Base-by-base conservation (phyloP, 306 rosid species). In the Fragaria ananassa region DNA sequence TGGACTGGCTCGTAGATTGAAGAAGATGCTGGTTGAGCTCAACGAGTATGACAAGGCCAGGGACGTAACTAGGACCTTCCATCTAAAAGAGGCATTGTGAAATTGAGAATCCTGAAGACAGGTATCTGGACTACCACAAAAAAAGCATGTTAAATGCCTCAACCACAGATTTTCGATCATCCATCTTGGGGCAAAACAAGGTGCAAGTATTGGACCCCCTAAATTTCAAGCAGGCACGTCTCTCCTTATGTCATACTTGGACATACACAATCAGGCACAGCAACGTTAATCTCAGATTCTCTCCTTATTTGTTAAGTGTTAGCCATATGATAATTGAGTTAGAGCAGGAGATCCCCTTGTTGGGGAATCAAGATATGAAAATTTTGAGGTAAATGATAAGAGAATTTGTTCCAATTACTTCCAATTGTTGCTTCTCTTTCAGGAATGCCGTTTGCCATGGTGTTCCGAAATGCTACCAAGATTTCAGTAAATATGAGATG, bases 21-120 rank as follows among this genome's bases (percentile, higher is more conserved):
- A 91, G 88, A 94, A 94, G 87, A 85, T 91, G 87, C 88, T 94
- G 41, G 97, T 91, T 56, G 98, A 94, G 77, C 91, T 94, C 76
- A 87, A 94, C 42, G 91, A 94, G 75, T 94, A 91, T 78, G 98
- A 94, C 81, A 81, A 79, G 64, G 98, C 97, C 44, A 86, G 97
- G 85, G 85, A 76, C 82, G 78, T 94, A 76, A 89, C 84, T 25
- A 87, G 88, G 91, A 88, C 88, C 74, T 91, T 94, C 81, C 87
- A 86, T 79, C 96, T 94, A 50, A 94, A 83, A 80, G 98, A 94
- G 85, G 96, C 98, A 34, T 83, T 94, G 82, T 94, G 86, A 91
- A 34, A 18, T 70, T 61, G 4, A 51, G 78, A 44, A 53, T 79
- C 54, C 72, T 49, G 46, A 66, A 83, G 73, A 18, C 3, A 60